Evolutionary conservation across 2,329 filamentous ascomycete species (phyloP), one percentile per base, ranked within the genome.

Genomic region (Aspergillus amoenus): DNA sequence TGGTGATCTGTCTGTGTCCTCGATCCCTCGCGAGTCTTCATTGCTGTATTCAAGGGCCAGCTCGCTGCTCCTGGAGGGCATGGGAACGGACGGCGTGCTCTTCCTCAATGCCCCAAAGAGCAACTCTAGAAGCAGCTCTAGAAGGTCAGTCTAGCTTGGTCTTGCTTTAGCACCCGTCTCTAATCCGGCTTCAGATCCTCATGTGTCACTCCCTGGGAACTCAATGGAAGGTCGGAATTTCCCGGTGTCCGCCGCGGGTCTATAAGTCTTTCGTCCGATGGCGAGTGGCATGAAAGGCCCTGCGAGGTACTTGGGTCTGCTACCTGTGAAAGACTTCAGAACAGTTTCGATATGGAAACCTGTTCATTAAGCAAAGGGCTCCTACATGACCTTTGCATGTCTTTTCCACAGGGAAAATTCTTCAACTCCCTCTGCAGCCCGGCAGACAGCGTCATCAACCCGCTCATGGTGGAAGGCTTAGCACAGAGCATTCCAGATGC

Each of bases 41-140:
- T 50, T 64, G 5, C 59, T 80, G 3, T 79, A 79, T 39, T 71
- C 75, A 0, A 75, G 72, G 40, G 79, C 78, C 7, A 75, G 78
- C n/a, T 67, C 70, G 7, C 69, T 79, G 2, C 69, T 81, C 13
- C 67, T 72, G 3, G 67, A 76, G 30, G 72, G 72, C 0, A 65
- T 79, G 40, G 72, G 78, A 24, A 62, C 75, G 0, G 73, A 75
- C 21, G 76, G 76, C 4, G 61, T 64, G 4, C 61, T 71, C 1
- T 71, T 73, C 13, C 58, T 76, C 2, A 52, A 62, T 52, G 54
- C 63, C 3, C 22, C 64, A 7, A 58, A 57, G 18, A 58, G 52
- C 12, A 66, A 66, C 24, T 58, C 58, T 46, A 60, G 64, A 21
- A 34, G 0, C 9, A 34, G 27, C 44, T 47, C 44, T 5, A 17